Base-by-base conservation (phyloP, 768 basidiomycete genomes). In the Collybia sordida region DNA sequence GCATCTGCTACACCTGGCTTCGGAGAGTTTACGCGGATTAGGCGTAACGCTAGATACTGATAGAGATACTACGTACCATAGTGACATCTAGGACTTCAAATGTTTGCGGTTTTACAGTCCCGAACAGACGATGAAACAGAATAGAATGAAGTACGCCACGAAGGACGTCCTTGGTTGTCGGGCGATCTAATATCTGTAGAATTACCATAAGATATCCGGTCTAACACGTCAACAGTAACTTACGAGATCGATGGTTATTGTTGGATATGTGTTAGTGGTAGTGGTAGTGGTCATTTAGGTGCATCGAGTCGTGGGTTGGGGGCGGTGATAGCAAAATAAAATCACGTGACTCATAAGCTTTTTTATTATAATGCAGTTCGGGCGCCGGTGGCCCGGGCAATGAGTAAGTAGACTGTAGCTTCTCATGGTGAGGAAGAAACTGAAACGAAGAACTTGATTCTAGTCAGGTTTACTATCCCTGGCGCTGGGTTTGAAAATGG, bases 71-170 rank as follows among this genome's bases (percentile, higher is more conserved):
- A 55, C 82, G 35, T 45, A 90, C 90, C 84, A 93, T 86, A 1
- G 90, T 91, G 18, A 93, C 83, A 63, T 93, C 90, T 9, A 91
- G 75, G 0, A 93, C 83, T 50, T 93, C 90, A 51, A 88, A 85
- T 2, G 77, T 85, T 56, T 80, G 79, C 0, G 91, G 86, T 56
- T 85, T 89, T 37, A 93, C 78, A 0, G 81, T 83, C 3, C 90
- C 91, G 60, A 93, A 90, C 17, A 91, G 72, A 6, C 90, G 80
- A 61, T 93, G 90, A 62, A 93, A 93, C 14, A 93, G 71, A 42
- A 93, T 86, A 0, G 88, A 75, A 59, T 93, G 91, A n/a, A 93
- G 75, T 45, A 91, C 73, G 3, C 82, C 90, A 47, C 77, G 79
- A 5, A 93, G 77, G 38, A 86, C 87, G 55, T 92, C 90, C 64